Conservation (phyloP, 2,329 filamentous ascomycete genomes). For the Beauveria sp. region DNA sequence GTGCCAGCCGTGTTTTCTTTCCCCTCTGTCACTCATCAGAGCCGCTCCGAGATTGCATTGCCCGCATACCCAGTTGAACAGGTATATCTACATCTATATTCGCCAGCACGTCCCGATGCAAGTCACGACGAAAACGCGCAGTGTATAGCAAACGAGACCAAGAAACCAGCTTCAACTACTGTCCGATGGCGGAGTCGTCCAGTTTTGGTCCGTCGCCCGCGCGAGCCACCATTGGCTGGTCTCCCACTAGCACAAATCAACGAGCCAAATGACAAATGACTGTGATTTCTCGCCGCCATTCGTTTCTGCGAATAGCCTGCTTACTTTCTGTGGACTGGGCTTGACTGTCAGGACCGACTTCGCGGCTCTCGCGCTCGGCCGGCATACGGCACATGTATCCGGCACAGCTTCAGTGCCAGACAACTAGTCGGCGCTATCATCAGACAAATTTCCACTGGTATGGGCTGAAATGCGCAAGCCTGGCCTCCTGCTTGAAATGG, state of each 20-base stretch:
- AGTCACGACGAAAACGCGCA: background rate
- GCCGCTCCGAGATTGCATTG: background rate
- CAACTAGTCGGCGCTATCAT: too few species aligned
- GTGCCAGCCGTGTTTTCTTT: background rate
- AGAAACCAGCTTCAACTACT: background rate
- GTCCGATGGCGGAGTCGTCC: background rate
- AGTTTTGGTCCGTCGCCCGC: background rate
- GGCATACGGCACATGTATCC: background rate
- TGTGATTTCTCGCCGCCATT: background rate
- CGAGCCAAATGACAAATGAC: background rate
- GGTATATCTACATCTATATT: background rate
- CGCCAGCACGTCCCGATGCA: too few species aligned
- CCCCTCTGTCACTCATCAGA: background rate
- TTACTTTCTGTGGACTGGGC: background rate
- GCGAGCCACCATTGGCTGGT: background rate
- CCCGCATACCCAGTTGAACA: background rate
- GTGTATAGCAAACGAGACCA: background rate
- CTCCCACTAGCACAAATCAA: background rate
- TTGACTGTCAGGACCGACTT: background rate
- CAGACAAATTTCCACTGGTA: too few species aligned
- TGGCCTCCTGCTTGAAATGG: too few species aligned
- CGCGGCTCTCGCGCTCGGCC: conserved; percentile 1
- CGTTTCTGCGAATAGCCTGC: background rate
- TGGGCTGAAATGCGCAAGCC: too few species aligned
- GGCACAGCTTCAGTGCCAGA: background rate